Conservation (phyloP, 768 basidiomycete species). For the Xerocomellus intermedius region DNA sequence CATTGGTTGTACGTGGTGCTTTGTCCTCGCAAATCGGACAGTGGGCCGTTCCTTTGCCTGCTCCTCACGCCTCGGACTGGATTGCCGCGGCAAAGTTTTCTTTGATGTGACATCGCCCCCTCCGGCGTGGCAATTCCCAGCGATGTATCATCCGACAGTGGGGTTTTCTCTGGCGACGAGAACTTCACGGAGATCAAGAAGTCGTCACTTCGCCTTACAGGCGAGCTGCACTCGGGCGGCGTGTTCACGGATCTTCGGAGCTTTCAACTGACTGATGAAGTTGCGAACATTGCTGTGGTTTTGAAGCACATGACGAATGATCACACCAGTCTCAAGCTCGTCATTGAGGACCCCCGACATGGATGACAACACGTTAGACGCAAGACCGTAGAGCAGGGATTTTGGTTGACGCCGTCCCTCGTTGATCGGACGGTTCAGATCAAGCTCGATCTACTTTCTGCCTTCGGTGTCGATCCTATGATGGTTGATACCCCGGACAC, state of each 20-base stretch:
- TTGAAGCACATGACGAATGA: constrained; percentile 64
- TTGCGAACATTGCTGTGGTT: constrained; percentile 68
- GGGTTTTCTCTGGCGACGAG: constrained; percentile 76
- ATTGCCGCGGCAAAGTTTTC: constrained; percentile 78
- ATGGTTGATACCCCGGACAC: no score
- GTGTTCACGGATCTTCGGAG: constrained; percentile 58
- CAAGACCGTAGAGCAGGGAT: no score
- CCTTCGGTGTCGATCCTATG: no score
- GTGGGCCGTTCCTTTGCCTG: constrained; percentile 66
- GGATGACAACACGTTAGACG: no score
- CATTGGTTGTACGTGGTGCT: constrained; percentile 73
- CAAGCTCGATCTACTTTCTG: no score
- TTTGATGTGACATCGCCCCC: constrained; percentile 66
- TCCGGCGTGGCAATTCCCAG: constrained; percentile 73
- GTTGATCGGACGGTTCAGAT: no score
- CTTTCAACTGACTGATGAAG: constrained; percentile 69
- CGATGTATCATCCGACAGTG: constrained; percentile 71
- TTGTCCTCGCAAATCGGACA: constrained; percentile 66
- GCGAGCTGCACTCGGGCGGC: constrained; percentile 53
- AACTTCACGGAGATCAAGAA: constrained; percentile 74
- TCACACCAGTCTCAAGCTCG: constrained; percentile 65
- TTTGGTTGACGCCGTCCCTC: no score
- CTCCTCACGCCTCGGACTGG: constrained; percentile 66
- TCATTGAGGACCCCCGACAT: constrained; percentile 78
- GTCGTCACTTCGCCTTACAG: constrained; percentile 62